Conservation (phyloP, 345 rosid genomes). For the Firmiana major region DNA sequence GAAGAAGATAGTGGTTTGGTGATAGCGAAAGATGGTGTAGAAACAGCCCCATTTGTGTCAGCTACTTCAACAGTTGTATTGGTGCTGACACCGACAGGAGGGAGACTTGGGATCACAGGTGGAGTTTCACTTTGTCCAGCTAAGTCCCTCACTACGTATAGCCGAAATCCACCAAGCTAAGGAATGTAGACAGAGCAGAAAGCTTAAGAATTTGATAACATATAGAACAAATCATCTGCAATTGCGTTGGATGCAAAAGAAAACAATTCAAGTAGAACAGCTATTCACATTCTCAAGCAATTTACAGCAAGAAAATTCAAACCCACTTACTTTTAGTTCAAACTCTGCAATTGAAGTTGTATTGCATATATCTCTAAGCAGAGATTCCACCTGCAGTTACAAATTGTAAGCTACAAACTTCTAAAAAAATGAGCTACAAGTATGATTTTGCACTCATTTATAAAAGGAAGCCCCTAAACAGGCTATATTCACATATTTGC, state of each 20-base stretch:
- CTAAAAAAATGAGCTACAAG: slow-evolving; percentile 3
- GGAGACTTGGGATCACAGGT: slow-evolving; percentile 30
- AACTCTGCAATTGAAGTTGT: slow-evolving; percentile 74
- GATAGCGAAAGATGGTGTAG: slow-evolving; percentile 58
- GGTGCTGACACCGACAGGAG: slow-evolving; percentile 26
- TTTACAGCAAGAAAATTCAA: not conserved
- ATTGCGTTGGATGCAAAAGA: not conserved
- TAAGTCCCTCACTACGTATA: slow-evolving; percentile 55
- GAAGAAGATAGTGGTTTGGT: slow-evolving; percentile 43
- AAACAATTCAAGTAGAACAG: not conserved
- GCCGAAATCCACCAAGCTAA: slow-evolving; percentile 75
- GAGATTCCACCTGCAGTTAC: too few relatives aligned
- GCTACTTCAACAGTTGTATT: slow-evolving; percentile 21
- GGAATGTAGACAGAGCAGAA: not conserved
- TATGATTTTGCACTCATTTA: not conserved
- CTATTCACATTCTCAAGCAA: slow-evolving; percentile 11
- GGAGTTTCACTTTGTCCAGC: slow-evolving; percentile 34
- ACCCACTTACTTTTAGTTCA: slow-evolving; percentile 65
- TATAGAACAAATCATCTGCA: not conserved
- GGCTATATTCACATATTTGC: not conserved
- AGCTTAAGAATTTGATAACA: not conserved
- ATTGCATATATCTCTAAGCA: too few relatives aligned
- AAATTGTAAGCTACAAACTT: not conserved
- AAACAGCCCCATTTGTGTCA: slow-evolving; percentile 44
- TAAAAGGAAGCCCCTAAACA: not conserved